Conservation (phyloP, 108 stramenopile species). For the Mayamaea pseudoterrestris region DNA sequence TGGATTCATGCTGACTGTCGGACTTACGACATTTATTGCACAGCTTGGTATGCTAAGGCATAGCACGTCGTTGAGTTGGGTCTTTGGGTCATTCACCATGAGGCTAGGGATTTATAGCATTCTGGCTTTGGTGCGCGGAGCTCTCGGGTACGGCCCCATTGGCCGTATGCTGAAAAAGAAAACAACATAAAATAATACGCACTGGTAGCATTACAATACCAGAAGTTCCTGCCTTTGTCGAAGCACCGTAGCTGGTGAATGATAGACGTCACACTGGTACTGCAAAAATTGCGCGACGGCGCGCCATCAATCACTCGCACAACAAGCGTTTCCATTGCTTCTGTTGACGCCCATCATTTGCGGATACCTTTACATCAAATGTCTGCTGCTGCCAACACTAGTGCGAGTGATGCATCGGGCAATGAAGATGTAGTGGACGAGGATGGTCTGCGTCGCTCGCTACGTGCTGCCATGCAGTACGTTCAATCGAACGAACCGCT, state of each 20-base stretch:
- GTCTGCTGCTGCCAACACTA: too few relatives aligned
- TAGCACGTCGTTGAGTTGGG: slow-evolving; percentile 24
- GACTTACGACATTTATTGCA: slow-evolving; percentile 33
- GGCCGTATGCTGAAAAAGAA: slow-evolving; percentile 21
- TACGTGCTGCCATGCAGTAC: slow-evolving; percentile 19
- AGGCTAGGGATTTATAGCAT: slow-evolving; percentile 46
- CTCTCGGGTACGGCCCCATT: slow-evolving; percentile 31
- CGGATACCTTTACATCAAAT: too few relatives aligned
- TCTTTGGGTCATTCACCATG: slow-evolving; percentile 49
- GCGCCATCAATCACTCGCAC: too few relatives aligned
- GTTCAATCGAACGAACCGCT: slow-evolving; percentile 49
- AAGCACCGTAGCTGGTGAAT: too few relatives aligned
- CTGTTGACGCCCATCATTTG: too few relatives aligned
- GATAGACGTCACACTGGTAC: too few relatives aligned
- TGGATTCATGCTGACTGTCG: slow-evolving; percentile 53
- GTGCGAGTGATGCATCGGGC: too few relatives aligned
- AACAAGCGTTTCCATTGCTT: too few relatives aligned
- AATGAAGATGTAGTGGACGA: too few relatives aligned
- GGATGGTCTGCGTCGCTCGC: slow-evolving; percentile 28
- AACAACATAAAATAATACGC: not conserved
- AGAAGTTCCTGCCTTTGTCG: too few relatives aligned
- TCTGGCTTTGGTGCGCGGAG: slow-evolving; percentile 18
- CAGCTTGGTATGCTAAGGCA: slow-evolving; percentile 33
- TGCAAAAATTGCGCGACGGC: too few relatives aligned
- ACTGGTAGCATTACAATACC: not conserved